Conservation (phyloP, 179 eudicot genomes). For the Gypsophila paniculata region DNA sequence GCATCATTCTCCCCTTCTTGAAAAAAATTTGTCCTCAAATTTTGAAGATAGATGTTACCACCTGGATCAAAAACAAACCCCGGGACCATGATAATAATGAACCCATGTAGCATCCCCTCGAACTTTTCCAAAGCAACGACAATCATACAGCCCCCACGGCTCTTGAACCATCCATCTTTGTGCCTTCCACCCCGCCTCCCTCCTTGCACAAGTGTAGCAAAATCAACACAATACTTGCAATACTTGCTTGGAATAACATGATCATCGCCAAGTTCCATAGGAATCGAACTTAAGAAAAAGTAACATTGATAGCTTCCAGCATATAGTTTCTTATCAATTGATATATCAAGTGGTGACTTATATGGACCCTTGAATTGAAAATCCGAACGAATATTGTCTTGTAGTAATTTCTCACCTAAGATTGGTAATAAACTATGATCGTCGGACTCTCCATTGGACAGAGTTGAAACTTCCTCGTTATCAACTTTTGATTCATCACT, state of each 20-base stretch:
- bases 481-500: too few species aligned
- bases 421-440: neutral
- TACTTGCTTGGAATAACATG: neutral
- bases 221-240: neutral
- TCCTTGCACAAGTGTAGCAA: too few species aligned
- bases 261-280: neutral
- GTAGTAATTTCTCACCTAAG: neutral
- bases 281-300: neutral
- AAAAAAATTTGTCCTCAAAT: too few species aligned
- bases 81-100: too few species aligned
- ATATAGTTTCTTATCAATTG: neutral
- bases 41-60: too few species aligned
- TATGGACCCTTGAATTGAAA: neutral
- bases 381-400: neutral
- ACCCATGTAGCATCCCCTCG: too few species aligned
- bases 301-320: neutral
- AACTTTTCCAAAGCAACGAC: too few species aligned
- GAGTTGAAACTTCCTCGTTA: neutral
- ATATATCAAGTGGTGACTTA: neutral
- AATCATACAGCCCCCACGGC: too few species aligned
- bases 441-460: neutral
- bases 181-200: too few species aligned
- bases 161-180: too few species aligned
- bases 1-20: too few species aligned
- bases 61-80: too few species aligned